Percentiles rank a stretch among this genome's conserved stretches.
These are phyloP conservation scores for Aspergillus haitiensis DNA, from an alignment of 495 filamentous ascomycete genomes.

Conservation along the genomic window DNA sequence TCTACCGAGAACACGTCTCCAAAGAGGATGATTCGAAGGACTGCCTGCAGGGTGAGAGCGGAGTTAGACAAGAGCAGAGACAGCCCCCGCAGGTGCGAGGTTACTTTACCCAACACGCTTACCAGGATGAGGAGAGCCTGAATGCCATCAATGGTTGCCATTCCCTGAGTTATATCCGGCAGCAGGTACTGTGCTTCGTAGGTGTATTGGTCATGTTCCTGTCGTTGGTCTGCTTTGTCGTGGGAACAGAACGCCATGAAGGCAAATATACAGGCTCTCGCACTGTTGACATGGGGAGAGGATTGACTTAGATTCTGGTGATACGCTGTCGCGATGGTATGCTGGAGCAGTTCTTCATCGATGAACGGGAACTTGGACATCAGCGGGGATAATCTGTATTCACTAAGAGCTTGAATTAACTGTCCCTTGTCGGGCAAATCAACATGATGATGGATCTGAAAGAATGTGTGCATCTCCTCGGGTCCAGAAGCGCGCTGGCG, in stretches of 20 bases:
- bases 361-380: conserved; percentile 4
- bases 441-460: background rate
- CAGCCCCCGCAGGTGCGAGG: background rate
- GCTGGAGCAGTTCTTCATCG: background rate
- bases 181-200: conserved; percentile 6
- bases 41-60: background rate
- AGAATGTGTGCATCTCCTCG: background rate
- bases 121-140: conserved; percentile 16
- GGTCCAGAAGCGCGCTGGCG: background rate
- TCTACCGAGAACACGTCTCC: conserved; percentile 7
- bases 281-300: background rate
- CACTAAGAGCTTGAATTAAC: background rate
- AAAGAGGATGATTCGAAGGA: background rate
- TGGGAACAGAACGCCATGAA: conserved; percentile 4
- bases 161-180: background rate
- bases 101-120: background rate
- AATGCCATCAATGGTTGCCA: conserved; percentile 3
- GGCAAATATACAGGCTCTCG: conserved; percentile 10
- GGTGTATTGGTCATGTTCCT: conserved; percentile 1
- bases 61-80: background rate
- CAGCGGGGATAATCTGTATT: background rate
- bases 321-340: conserved; percentile 5
- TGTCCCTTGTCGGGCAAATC: background rate
- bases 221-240: background rate
- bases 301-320: background rate